Evolutionary conservation across 129 eudicot genomes (phyloP).

Genomic region (carrot (Daucus carota)): DH1_v3.0 NC_030383.2:9718001-9718500

Average conservation of each 20-base stretch:
- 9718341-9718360: slow-evolving; percentile 3
- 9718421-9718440: background rate
- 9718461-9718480: background rate
- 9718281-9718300: background rate
- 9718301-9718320: slow-evolving; percentile 11
- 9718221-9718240: slow-evolving; percentile 24
- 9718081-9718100: slow-evolving; percentile 1
- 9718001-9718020: background rate
- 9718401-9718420: background rate
- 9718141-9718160: slow-evolving; percentile 8
- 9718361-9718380: slow-evolving; percentile 7
- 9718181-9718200: slow-evolving; percentile 21
- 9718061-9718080: background rate
- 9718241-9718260: slow-evolving; percentile 12
- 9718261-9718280: background rate
- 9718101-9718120: background rate
- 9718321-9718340: background rate
- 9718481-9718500: background rate
- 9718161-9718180: slow-evolving; percentile 5
- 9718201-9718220: slow-evolving; percentile 18
- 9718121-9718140: slow-evolving; percentile 4
- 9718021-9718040: too few species aligned
- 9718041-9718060: too few species aligned
- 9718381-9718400: slow-evolving; percentile 12
- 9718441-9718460: background rate